phyloP scores from a whole-genome alignment of 2,329 filamentous ascomycete genomes.

The Amylocarpus encephaloides region DNA sequence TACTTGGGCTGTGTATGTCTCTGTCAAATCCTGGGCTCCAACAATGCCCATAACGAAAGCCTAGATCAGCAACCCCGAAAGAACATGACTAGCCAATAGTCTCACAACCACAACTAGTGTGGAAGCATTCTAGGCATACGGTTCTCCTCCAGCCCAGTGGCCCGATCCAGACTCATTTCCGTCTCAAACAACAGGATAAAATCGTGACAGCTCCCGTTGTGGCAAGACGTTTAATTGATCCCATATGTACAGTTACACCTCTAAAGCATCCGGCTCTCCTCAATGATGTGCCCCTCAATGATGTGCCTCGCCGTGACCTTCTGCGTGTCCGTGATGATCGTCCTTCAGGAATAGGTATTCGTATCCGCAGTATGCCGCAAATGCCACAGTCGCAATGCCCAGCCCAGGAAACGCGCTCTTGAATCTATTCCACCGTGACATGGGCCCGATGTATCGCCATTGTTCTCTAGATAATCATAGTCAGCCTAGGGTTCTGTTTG shows the following conservation, averaged over 20 bases:
- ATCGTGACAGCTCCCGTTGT: background rate
- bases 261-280: constrained; percentile 20
- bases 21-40: too few relatives aligned
- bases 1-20: too few relatives aligned
- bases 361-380: constrained; percentile 81
- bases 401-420: constrained; percentile 81
- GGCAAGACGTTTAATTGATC: constrained; percentile 11
- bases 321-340: constrained; percentile 51
- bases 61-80: too few relatives aligned
- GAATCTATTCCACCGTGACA: constrained; percentile 85
- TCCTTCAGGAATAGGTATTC: constrained; percentile 83
- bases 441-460: constrained; percentile 88
- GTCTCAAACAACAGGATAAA: too few relatives aligned
- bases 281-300: constrained; percentile 58
- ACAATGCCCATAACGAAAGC: too few relatives aligned
- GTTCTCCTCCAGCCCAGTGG: too few relatives aligned
- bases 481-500: constrained; percentile 5
- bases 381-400: constrained; percentile 87
- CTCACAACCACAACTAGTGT: too few relatives aligned
- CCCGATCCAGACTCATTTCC: too few relatives aligned
- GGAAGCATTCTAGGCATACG: too few relatives aligned
- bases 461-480: constrained; percentile 75
- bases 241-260: constrained; percentile 35
- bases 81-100: too few relatives aligned
- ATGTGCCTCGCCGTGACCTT: constrained; percentile 49